A percentile compares a stretch with the other conserved stretches of the same genome.
Evolutionary conservation across 345 rosid species (phyloP).

Genomic region (Ailanthus altissimus): DNA sequence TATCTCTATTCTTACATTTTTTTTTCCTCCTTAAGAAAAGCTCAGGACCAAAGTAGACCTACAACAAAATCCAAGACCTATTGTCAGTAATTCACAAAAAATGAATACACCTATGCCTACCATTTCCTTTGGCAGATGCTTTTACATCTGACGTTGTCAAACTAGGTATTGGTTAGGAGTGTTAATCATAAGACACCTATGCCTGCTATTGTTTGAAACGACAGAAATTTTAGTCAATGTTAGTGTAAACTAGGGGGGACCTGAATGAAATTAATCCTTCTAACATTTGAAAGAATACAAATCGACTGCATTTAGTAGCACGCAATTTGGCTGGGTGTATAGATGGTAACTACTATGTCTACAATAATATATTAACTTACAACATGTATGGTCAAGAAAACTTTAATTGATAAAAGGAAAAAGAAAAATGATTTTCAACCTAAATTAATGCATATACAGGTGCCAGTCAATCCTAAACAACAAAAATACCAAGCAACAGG

Average conservation of each 20-base stretch:
- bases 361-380: neutral
- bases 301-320: neutral
- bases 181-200: too few relatives aligned
- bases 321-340: neutral
- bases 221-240: neutral
- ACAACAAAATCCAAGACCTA: neutral
- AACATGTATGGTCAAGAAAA: neutral
- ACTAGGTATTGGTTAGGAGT: too few relatives aligned
- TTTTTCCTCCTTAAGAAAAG: neutral
- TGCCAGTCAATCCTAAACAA: neutral
- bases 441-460: neutral
- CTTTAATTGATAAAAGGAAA: neutral
- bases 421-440: neutral
- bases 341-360: neutral
- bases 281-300: neutral
- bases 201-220: neutral
- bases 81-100: neutral
- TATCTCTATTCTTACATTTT: neutral
- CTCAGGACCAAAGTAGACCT: neutral
- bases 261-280: neutral
- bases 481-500: slow-evolving; percentile 3
- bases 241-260: neutral
- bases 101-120: neutral
- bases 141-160: neutral
- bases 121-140: neutral